Conservation (phyloP, 2,329 filamentous ascomycete genomes). For the Fusarium sp. region DNA sequence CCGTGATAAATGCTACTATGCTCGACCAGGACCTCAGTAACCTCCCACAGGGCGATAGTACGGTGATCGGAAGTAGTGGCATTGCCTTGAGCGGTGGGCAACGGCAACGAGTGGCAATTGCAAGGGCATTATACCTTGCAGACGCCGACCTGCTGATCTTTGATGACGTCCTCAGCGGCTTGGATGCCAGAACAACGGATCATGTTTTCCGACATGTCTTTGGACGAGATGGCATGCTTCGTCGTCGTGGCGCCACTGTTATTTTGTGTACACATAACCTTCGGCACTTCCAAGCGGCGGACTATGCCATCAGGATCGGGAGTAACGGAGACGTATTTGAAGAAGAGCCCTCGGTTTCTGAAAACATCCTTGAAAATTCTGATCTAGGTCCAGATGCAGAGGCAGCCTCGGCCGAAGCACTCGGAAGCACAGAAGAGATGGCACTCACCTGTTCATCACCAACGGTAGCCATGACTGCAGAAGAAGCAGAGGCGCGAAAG, state of each 20-base stretch:
- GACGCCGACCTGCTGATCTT: slow-evolving; percentile 54
- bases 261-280: slow-evolving; percentile 53
- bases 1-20: slow-evolving; percentile 49
- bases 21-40: slow-evolving; percentile 47
- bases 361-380: neutral
- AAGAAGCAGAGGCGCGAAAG: neutral
- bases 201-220: slow-evolving; percentile 58
- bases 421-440: no score
- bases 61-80: slow-evolving; percentile 54
- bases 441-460: fast-evolving
- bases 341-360: neutral
- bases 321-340: neutral
- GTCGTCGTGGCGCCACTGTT: slow-evolving; percentile 53
- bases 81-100: slow-evolving; percentile 58
- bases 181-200: slow-evolving; percentile 58
- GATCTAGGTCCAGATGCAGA: neutral
- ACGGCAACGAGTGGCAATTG: slow-evolving; percentile 52
- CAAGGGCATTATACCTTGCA: slow-evolving; percentile 57
- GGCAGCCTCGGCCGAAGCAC: neutral
- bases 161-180: slow-evolving; percentile 58
- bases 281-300: neutral
- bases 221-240: slow-evolving; percentile 54
- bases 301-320: neutral
- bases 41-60: slow-evolving; percentile 52
- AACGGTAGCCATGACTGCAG: neutral